Evolutionary conservation across 139 green algal species (phyloP).

Genomic region (Chlamydomonas schloesseri): DNA sequence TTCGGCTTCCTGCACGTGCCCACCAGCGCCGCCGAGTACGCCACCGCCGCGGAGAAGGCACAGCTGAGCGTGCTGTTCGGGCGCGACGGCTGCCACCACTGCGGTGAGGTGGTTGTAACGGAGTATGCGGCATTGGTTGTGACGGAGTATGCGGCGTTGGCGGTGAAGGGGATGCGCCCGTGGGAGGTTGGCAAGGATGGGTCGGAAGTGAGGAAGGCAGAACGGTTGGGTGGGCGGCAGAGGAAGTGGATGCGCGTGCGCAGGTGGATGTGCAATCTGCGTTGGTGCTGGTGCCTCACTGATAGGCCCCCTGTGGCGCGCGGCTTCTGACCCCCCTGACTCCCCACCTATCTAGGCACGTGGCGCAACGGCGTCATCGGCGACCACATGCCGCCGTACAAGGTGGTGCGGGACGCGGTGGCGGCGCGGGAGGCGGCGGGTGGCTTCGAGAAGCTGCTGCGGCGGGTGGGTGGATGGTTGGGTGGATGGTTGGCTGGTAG

Average conservation of each 20-base stretch:
- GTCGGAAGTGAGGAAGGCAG: too few relatives aligned
- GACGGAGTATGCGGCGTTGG: neutral
- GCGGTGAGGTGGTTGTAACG: constrained; percentile 2
- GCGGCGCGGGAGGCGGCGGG: constrained; percentile 25
- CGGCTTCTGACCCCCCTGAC: too few relatives aligned
- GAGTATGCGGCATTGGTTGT: neutral
- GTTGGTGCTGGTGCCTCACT: too few relatives aligned
- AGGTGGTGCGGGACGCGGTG: constrained; percentile 10
- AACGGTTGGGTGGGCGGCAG: too few relatives aligned
- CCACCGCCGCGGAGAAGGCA: constrained; percentile 27
- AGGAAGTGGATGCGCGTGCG: too few relatives aligned
- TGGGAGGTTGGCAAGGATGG: too few relatives aligned
- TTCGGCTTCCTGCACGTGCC: constrained; percentile 21
- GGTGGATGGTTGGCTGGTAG: too few relatives aligned
- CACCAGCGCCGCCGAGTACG: constrained; percentile 25
- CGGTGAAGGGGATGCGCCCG: too few relatives aligned
- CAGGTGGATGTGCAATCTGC: too few relatives aligned
- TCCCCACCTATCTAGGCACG: neutral
- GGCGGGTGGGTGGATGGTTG: neutral
- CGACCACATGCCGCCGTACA: constrained; percentile 40
- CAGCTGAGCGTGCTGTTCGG: constrained; percentile 37
- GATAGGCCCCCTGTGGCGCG: too few relatives aligned
- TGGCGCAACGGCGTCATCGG: constrained; percentile 33
- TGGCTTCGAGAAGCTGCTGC: neutral
- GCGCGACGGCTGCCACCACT: constrained; percentile 35